Evolutionary conservation across 768 basidiomycete species (phyloP).

Genomic region (Coprinopsis sp.): DNA sequence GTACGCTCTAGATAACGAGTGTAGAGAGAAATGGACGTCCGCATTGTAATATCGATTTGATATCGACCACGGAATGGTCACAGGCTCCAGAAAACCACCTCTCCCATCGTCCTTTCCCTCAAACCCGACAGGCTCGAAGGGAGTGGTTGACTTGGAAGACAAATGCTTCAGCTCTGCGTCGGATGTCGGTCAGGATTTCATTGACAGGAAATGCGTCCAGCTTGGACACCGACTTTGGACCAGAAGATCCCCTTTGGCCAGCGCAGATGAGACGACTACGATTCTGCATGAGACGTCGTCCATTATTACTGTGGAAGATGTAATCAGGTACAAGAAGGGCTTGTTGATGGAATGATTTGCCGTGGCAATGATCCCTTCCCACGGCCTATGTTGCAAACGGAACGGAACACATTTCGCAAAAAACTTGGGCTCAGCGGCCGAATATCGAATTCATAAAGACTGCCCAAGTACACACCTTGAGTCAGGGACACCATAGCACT

Average conservation of each 20-base stretch:
- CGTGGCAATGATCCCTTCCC: neutral
- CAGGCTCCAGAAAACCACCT: neutral
- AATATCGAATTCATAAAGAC: no score
- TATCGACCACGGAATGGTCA: conserved; percentile 59
- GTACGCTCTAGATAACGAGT: conserved; percentile 40
- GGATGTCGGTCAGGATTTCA: neutral
- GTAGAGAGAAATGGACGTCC: conserved; percentile 61
- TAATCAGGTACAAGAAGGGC: neutral
- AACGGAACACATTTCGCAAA: no score
- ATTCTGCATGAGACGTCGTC: conserved; percentile 10
- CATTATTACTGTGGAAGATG: conserved; percentile 2
- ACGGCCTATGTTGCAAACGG: no score
- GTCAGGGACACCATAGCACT: no score
- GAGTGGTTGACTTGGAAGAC: neutral
- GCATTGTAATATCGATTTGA: conserved; percentile 80
- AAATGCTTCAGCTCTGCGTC: conserved; percentile 1
- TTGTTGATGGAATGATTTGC: neutral
- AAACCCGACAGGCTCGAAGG: neutral
- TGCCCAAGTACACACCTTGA: no score
- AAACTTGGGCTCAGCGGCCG: no score
- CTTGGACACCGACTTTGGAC: conserved; percentile 7
- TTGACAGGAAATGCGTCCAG: neutral
- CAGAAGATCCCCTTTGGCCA: conserved; percentile 3
- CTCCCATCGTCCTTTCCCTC: neutral
- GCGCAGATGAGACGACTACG: conserved; percentile 3